Conservation (phyloP, 345 rosid genomes). For the Sonneratia alba region DNA sequence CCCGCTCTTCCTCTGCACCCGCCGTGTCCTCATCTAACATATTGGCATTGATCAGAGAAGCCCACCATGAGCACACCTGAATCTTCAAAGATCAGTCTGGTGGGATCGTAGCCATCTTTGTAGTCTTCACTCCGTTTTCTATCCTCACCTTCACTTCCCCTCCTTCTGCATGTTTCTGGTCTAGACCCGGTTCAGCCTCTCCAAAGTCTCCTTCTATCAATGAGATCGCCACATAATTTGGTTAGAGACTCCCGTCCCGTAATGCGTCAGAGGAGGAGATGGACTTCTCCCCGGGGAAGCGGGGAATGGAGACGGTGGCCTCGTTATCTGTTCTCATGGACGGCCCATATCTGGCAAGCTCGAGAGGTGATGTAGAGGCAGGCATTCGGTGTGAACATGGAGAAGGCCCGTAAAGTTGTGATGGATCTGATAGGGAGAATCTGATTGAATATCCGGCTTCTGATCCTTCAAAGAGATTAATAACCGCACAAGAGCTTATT, state of each 20-base stretch:
- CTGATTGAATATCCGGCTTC: constrained; percentile 23
- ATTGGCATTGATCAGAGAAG: neutral
- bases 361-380: constrained; percentile 9
- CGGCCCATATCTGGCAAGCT: constrained; percentile 4
- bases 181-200: no score
- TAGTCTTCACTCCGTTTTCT: constrained; percentile 18
- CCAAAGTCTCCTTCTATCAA: no score
- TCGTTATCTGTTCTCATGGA: neutral
- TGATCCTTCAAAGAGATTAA: no score
- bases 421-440: constrained; percentile 43
- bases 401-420: constrained; percentile 7
- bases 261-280: no score
- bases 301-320: constrained; percentile 10
- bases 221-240: no score
- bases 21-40: neutral
- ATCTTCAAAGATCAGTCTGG: constrained; percentile 33
- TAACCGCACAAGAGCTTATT: no score
- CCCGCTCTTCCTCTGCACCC: neutral
- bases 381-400: neutral
- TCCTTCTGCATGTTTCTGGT: constrained; percentile 20
- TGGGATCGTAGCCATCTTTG: constrained; percentile 36
- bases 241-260: no score
- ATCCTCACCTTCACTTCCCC: constrained; percentile 12
- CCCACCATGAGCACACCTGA: constrained; percentile 31
- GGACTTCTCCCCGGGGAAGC: constrained; percentile 16